Base-by-base conservation (phyloP, 192 early-diverging fungal genomes). In the Backusella morwellensis region DNA sequence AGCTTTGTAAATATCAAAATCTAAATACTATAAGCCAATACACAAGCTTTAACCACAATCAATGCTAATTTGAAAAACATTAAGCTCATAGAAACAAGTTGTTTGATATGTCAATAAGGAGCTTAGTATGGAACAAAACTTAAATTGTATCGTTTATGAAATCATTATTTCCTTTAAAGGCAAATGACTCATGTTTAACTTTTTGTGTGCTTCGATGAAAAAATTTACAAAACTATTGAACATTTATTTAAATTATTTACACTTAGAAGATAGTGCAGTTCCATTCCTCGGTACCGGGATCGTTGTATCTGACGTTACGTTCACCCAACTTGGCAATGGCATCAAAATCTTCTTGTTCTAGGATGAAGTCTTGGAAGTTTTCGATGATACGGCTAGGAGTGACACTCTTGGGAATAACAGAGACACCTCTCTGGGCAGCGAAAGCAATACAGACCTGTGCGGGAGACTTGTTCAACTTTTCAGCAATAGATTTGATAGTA, bases 381-480 rank as follows among this genome's bases (percentile, higher is more conserved):
- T 80, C 83, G 21, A 70, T 63, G 72, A 96, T 90, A 17, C 94
- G 87, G 1, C 82, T 79, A 17, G 84, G 84, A 63, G 88, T 91
- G 63, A 88, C 90, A 8, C 91, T 92, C 86, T 95, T 95, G 78
- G 95, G 94, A 81, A 97, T 92, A 9, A 95, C 94, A 14, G 83
- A 77, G 42, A 91, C 90, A 4, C 94, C 93, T 59, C 94, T 90
- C 69, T 93, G 88, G 34, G 88, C 80, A 50, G 81, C 92, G 91
- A 94, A 97, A 17, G 91, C 87, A 59, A 97, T 80, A 6, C 90
- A 81, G 35, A 95, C 92, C 77, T 95, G 94, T 12, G 93, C 94
- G 9, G 91, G 86, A 1, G 89, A 84, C 75, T 86, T 88, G 23
- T 82, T 75, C 52, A 92, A 90, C 68, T 90, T 89, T 75, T 92